phyloP scores from a whole-genome alignment of 2,329 filamentous ascomycete genomes.

The Arthrobotrys sphaeroides region DNA sequence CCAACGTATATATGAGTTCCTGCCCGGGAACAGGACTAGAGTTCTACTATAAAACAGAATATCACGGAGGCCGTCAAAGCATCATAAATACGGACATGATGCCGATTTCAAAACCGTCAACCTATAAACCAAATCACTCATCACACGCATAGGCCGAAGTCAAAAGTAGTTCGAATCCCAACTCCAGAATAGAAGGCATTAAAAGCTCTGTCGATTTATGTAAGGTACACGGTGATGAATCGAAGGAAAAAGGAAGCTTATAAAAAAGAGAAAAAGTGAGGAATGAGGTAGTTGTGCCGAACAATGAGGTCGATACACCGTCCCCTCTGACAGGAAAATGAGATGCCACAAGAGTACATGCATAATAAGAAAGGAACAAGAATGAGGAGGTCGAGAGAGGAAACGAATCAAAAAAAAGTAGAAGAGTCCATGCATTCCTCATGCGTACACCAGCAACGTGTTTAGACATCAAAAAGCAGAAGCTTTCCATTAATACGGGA shows the following conservation, averaged over 20 bases:
- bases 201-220: conserved; percentile 46
- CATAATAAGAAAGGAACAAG: neutral
- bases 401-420: neutral
- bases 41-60: too few species aligned
- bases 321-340: neutral
- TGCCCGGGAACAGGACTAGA: too few species aligned
- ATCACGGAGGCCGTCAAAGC: too few species aligned
- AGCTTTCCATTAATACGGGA: conserved; percentile 52
- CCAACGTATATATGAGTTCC: too few species aligned
- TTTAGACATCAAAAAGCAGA: conserved; percentile 31
- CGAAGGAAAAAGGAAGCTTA: conserved; percentile 4
- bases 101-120: too few species aligned
- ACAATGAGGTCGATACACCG: neutral
- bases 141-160: neutral
- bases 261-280: neutral
- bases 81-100: too few species aligned
- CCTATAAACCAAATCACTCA: too few species aligned
- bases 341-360: conserved; percentile 5
- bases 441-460: conserved; percentile 45
- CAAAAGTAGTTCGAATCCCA: neutral
- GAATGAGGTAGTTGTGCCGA: too few species aligned
- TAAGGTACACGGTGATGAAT: conserved; percentile 42
- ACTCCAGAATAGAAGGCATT: conserved; percentile 9
- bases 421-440: conserved; percentile 39
- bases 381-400: neutral